Conservation (phyloP, 1,284 basidiomycete genomes). For the Leccinum colubrinum region DNA sequence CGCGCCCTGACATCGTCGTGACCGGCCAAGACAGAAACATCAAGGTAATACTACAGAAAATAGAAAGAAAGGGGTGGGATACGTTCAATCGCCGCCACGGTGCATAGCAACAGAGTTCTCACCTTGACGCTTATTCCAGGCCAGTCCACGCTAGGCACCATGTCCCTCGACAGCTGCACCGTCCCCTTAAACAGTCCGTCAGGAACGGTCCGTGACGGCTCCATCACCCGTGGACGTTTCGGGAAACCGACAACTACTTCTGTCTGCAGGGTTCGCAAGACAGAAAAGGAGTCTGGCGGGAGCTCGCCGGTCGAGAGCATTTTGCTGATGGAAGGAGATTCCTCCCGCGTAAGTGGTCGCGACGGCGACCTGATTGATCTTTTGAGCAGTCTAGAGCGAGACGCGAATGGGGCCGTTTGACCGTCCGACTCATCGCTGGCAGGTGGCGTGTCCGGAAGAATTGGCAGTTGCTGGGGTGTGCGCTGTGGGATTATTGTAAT, state of each 20-base stretch:
- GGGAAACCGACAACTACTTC: constrained; percentile 64
- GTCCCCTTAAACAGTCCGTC: constrained; percentile 65
- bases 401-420: constrained; percentile 10
- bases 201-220: constrained; percentile 44
- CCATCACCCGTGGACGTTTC: constrained; percentile 55
- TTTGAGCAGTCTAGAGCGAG: constrained; percentile 41
- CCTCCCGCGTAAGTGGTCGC: constrained; percentile 27
- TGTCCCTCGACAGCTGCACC: constrained; percentile 49
- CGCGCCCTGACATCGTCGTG: constrained; percentile 59
- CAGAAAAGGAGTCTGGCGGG: constrained; percentile 43
- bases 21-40: constrained; percentile 61
- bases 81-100: background rate
- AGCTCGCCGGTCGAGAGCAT: constrained; percentile 40
- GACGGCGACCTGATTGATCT: constrained; percentile 39
- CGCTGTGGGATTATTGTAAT: constrained; percentile 45
- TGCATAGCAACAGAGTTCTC: constrained; percentile 20
- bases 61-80: constrained; percentile 10
- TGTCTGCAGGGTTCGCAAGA: constrained; percentile 50
- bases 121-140: constrained; percentile 66
- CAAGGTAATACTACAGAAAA: constrained; percentile 59
- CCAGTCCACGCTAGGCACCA: constrained; percentile 67
- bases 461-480: constrained; percentile 33
- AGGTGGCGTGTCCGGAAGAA: constrained; percentile 46
- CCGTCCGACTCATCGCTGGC: constrained; percentile 49
- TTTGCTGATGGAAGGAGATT: constrained; percentile 34